Base-by-base conservation (phyloP, 768 basidiomycete species). In the Russula sp. region DNA sequence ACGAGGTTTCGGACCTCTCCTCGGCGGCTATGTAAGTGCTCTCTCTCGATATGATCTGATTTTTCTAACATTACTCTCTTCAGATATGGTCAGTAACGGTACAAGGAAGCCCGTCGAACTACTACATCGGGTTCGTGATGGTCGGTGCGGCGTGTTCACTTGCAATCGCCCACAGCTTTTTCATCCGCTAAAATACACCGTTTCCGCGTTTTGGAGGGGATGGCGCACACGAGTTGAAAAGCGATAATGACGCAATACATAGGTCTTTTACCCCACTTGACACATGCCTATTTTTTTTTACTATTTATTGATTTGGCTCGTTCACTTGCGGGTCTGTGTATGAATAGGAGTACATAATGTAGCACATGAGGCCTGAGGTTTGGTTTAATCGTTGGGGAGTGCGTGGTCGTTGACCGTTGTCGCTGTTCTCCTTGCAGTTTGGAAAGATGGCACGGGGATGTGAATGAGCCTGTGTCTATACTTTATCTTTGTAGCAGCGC, bases 1-100 rank as follows among this genome's bases (percentile, higher is more conserved):
- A 5, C 84, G 97, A 46, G 97, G 94, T 77, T 71, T 92, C 42
- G 97, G 93, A 24, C 93, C 94, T 24, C 83, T 93, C 46, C 78
- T 92, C 20, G 91, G 91, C 53, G 91, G 92, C 50, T 89, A 87
- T 73, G 92, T 92, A 72, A 78, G 32, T 38, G 48, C 48, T 40
- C 30, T 28, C 13, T 34, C 36, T 36, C 36, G 36, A 18, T 53
- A 3, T 5, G 3, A 13, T 62, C 34, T 40, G 24, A 48, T 26
- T 26, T 16, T 26, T 55, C 44, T 59, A 22, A 60, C 36, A 18
- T 13, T 16, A 20, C 22, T 62, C 71, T 62, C 71, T 26, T 49
- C 18, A 66, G 62, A 16, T 67, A 32, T 69, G 68, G 68, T 67
- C 68, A 16, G 44, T n/a, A 5, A 28, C 63, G 2, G 63, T 69